A percentile compares a stretch with the other conserved stretches of the same genome.
Evolutionary conservation across 176 grass and related monocot genomes (phyloP).

Genomic region (Oryza punctata): DNA sequence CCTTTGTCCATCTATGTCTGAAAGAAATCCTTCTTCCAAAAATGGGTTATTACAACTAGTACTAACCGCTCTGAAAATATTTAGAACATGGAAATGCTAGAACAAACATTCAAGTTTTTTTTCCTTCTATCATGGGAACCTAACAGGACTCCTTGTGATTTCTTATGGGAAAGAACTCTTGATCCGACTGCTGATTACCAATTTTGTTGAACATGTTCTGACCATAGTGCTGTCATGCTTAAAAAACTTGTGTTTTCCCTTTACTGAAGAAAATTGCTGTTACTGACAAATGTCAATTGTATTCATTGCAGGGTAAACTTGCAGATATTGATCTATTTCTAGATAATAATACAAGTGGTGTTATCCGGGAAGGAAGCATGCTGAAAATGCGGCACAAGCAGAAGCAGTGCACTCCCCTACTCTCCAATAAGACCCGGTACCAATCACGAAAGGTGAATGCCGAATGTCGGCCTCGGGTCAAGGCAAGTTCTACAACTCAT

Average conservation of each 20-base stretch:
- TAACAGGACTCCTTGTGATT: no score
- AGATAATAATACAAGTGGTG: conserved; percentile 45
- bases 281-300: background rate
- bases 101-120: background rate
- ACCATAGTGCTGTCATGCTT: no score
- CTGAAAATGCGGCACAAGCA: conserved; percentile 69
- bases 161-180: no score
- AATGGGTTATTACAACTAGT: background rate
- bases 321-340: conserved; percentile 62
- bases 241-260: background rate
- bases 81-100: background rate
- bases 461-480: conserved; percentile 79
- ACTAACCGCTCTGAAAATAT: background rate
- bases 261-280: background rate
- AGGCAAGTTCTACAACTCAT: conserved; percentile 64
- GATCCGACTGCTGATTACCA: background rate
- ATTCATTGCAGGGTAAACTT: conserved; percentile 48
- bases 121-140: background rate
- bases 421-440: conserved; percentile 79
- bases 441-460: conserved; percentile 64
- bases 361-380: conserved; percentile 59
- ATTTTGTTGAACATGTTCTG: conserved; percentile 10
- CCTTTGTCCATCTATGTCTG: background rate
- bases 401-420: conserved; percentile 68
- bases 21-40: background rate